Evolutionary conservation across 371 early-diverging fungal genomes (phyloP).

Genomic region (Lichtheimia ornata): DNA sequence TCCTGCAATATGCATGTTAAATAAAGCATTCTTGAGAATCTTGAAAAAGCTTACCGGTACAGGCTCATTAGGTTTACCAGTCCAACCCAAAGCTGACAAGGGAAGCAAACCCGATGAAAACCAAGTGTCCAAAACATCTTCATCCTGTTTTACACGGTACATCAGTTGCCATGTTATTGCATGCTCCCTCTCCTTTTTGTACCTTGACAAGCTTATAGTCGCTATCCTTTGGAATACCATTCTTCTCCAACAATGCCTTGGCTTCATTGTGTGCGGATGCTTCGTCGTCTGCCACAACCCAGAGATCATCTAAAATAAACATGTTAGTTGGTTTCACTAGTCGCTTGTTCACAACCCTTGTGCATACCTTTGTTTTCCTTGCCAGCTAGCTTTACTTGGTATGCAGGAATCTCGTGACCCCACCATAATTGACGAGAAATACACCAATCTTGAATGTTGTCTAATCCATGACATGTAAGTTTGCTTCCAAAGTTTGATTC

Average conservation of each 20-base stretch:
- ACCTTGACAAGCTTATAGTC: constrained; percentile 38
- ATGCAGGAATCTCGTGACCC: constrained; percentile 99
- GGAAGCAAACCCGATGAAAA: constrained; percentile 99
- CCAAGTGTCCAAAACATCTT: constrained; percentile 99
- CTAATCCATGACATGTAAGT: constrained; percentile 23
- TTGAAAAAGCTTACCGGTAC: neutral
- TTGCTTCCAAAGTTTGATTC: constrained; percentile 2
- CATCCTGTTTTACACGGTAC: constrained; percentile 69
- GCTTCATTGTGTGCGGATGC: constrained; percentile 64
- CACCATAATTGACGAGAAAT: constrained; percentile 99
- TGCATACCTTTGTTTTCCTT: constrained; percentile 2
- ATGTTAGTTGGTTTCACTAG: neutral
- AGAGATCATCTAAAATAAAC: constrained; percentile 39
- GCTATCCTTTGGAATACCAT: constrained; percentile 28
- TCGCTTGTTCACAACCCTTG: neutral
- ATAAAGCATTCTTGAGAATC: neutral
- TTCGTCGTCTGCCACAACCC: constrained; percentile 73
- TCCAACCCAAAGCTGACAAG: constrained; percentile 82
- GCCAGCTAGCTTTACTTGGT: constrained; percentile 65
- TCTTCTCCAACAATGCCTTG: constrained; percentile 23
- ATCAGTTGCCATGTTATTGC: neutral
- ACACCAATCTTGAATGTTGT: constrained; percentile 98
- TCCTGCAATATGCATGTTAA: constrained; percentile 19
- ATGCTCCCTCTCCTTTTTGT: neutral
- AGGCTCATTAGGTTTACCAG: constrained; percentile 31